Conservation (phyloP, 345 rosid genomes). For the Cardamine resedifolia region DNA sequence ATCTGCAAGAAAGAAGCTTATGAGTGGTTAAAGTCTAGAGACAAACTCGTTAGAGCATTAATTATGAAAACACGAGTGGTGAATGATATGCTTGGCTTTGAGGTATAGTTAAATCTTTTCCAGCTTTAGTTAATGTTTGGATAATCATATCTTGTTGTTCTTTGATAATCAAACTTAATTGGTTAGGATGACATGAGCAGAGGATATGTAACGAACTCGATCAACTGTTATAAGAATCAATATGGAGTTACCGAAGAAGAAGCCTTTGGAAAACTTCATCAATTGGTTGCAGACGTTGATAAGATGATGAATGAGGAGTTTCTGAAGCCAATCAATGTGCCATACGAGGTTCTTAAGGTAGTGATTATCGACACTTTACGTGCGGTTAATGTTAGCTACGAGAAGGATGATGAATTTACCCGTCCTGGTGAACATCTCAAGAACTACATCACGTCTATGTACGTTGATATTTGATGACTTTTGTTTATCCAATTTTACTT, state of each 20-base stretch:
- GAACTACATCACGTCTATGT: not conserved
- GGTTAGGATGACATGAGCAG: conserved; percentile 38
- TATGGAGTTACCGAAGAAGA: conserved; percentile 14
- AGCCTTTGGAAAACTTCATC: not conserved
- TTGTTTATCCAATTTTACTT: not conserved
- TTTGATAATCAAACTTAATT: not conserved
- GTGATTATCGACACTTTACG: not conserved
- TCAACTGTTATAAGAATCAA: conserved; percentile 21
- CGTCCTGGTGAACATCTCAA: not conserved
- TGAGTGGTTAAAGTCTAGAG: conserved; percentile 7
- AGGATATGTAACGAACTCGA: conserved; percentile 8
- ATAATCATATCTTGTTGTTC: not conserved
- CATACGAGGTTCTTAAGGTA: not conserved
- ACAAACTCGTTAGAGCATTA: not conserved
- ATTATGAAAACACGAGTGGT: not conserved
- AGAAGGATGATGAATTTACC: not conserved
- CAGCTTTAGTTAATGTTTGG: not conserved
- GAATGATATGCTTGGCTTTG: not conserved
- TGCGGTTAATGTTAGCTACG: not conserved
- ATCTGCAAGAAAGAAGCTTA: conserved; percentile 12
- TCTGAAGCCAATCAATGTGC: conserved; percentile 11
- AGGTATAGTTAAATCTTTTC: not conserved
- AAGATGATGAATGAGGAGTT: conserved; percentile 18
- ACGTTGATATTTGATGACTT: not conserved
- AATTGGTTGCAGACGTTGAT: not conserved